These are phyloP conservation scores for Coniella vitis DNA, from an alignment of 2,329 filamentous ascomycete genomes.

Conservation along the genomic window DNA sequence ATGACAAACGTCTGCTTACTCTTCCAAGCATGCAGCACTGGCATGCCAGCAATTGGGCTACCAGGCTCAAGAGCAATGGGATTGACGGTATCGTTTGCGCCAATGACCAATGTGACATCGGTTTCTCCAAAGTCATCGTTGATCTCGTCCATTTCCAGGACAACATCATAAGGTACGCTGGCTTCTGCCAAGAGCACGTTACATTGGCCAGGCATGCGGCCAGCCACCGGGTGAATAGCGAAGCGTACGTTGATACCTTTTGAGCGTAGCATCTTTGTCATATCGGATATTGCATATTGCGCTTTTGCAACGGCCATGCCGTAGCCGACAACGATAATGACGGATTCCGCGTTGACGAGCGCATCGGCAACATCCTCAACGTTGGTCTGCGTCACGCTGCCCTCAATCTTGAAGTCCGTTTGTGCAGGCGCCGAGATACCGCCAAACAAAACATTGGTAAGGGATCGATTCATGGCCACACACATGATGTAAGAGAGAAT, in stretches of 20 bases:
- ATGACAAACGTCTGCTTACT: slow-evolving; percentile 88
- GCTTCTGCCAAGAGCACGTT: slow-evolving; percentile 87
- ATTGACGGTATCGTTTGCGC: slow-evolving; percentile 89
- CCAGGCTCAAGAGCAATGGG: slow-evolving; percentile 80
- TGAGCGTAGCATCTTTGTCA: slow-evolving; percentile 64
- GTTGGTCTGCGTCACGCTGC: slow-evolving; percentile 68
- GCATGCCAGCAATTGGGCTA: slow-evolving; percentile 85
- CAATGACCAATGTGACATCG: slow-evolving; percentile 81
- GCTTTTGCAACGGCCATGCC: slow-evolving; percentile 94
- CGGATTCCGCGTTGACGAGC: slow-evolving; percentile 68
- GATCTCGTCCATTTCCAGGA: slow-evolving; percentile 93
- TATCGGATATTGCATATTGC: slow-evolving; percentile 83
- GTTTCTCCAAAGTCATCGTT: slow-evolving; percentile 87
- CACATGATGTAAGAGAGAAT: slow-evolving; percentile 86
- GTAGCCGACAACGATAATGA: slow-evolving; percentile 87
- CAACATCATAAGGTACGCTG: slow-evolving; percentile 83
- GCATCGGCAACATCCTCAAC: slow-evolving; percentile 76
- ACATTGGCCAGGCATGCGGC: slow-evolving; percentile 88
- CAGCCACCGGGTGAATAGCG: slow-evolving; percentile 84
- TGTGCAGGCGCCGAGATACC: slow-evolving; percentile 62
- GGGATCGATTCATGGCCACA: slow-evolving; percentile 82
- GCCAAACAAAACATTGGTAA: slow-evolving; percentile 86
- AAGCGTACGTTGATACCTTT: slow-evolving; percentile 79
- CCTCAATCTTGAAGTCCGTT: slow-evolving; percentile 69
- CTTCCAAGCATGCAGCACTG: slow-evolving; percentile 88